Evolutionary conservation across 768 basidiomycete species (phyloP), one percentile per base, ranked within the genome.

Genomic region (Trametes sanguinea): DNA sequence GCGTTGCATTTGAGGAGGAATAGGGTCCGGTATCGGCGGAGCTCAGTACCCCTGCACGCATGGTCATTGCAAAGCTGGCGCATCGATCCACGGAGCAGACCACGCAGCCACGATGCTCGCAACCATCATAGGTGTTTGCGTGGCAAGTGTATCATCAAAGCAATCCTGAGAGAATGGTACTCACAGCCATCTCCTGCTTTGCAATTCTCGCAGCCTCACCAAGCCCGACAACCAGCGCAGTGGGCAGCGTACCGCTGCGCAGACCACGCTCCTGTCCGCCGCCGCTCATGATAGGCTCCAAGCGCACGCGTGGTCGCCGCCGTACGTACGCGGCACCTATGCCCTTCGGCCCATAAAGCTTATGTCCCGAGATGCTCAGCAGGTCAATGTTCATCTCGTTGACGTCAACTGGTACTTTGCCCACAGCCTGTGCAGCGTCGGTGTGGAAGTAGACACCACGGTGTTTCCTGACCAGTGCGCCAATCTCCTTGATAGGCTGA

Each of bases 201-300:
- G 96, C 95, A 71, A 99, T 85, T 61, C 94, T 85, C 55, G 94
- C 93, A 39, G 97, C 96, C 76, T 95, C 97, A 4, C 97, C 97
- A 42, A 99, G 76, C 5, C 97, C 97, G 33, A 98, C 95, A 9
- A 86, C 90, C 57, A 99, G 78, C 1, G 91, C 81, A 13, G 95
- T 87, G 1, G 97, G 86, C 11, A 99, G 79, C 0, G 97, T 99
- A n/a, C 97, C 97, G 67, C 92, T 94, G 59, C 97, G 79, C 69
- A 99, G 75, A 1, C 97, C 97, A 57, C 97, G 84, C 78, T 99
- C 97, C 76, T 99, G 97, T 9, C 97, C 97, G 65, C 97, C 97
- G 61, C 97, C 97, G 67, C 86, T 94, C 54, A 99, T 76, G 66
- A 99, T 90, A 1, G 97, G 97, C 71, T 98, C 97, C 67, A 98